Conservation (phyloP, 169 alveolate species). For the Plasmodium coatneyi region DNA sequence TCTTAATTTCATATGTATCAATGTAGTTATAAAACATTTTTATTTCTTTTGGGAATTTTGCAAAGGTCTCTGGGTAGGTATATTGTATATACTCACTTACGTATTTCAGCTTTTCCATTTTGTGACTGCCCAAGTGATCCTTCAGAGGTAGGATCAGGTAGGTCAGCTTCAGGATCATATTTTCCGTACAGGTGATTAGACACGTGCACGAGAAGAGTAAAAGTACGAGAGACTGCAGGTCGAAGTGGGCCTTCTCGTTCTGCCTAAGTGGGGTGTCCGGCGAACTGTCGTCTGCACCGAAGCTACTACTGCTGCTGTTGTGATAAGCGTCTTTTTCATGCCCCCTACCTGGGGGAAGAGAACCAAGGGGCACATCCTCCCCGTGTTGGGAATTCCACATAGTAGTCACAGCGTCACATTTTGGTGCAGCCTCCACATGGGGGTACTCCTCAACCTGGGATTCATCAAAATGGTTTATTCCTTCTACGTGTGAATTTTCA, state of each 20-base stretch:
- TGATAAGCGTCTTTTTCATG: not conserved
- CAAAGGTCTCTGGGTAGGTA: constrained; percentile 55
- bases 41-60: constrained; percentile 70
- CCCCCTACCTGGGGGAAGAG: not conserved
- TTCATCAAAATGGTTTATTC: not conserved
- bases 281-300: too few species aligned
- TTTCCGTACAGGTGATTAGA: constrained; percentile 14
- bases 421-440: not conserved
- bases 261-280: not conserved
- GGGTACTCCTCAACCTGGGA: not conserved
- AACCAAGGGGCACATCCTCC: not conserved
- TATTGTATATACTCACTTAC: constrained; percentile 79
- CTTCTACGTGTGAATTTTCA: not conserved
- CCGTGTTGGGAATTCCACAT: not conserved
- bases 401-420: not conserved
- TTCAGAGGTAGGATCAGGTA: constrained; percentile 72
- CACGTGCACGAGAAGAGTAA: constrained; percentile 66
- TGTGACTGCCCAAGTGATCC: constrained; percentile 79
- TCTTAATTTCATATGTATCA: constrained; percentile 75
- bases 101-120: constrained; percentile 79
- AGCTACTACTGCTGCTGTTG: constrained; percentile 12
- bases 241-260: constrained; percentile 71
- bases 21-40: constrained; percentile 66
- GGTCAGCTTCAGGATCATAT: constrained; percentile 77
- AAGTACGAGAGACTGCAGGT: constrained; percentile 81